These are phyloP conservation scores for Lactarius quietus DNA, from an alignment of 768 basidiomycete species.

Conservation along the genomic window DNA sequence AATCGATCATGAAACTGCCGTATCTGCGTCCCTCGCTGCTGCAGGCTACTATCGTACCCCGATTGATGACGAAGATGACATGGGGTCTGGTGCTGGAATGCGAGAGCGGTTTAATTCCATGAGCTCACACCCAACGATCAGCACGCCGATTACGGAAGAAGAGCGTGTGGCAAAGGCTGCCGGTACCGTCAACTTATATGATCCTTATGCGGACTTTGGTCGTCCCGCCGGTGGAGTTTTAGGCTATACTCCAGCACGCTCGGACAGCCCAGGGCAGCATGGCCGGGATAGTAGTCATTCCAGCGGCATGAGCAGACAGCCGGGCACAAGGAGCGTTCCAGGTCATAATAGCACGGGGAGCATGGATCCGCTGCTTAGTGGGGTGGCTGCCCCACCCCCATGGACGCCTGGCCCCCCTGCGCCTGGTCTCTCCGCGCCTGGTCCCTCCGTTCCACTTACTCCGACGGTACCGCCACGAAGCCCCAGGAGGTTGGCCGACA, in stretches of 20 bases:
- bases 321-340: conserved; percentile 40
- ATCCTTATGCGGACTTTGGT: conserved; percentile 19
- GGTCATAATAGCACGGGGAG: conserved; percentile 55
- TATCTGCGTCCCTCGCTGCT: conserved; percentile 67
- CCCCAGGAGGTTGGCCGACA: conserved; percentile 8
- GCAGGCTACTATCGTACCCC: conserved; percentile 66
- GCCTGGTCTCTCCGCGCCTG: too few species aligned
- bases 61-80: conserved; percentile 46
- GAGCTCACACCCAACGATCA: conserved; percentile 25
- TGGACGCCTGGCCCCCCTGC: not conserved
- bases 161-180: conserved; percentile 12
- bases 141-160: conserved; percentile 24
- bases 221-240: conserved; percentile 30
- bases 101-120: conserved; percentile 28
- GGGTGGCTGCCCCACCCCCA: not conserved
- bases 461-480: conserved; percentile 20
- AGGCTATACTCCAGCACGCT: conserved; percentile 47
- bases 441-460: not conserved
- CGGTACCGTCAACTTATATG: conserved; percentile 9
- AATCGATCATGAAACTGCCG: conserved; percentile 65
- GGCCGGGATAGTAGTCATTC: conserved; percentile 28
- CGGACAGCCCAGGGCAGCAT: conserved; percentile 44
- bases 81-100: conserved; percentile 26
- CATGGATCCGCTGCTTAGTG: conserved; percentile 55
- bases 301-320: conserved; percentile 29